Evolutionary conservation across 306 rosid genomes (phyloP).

Genomic region (Vicia villosa): DNA sequence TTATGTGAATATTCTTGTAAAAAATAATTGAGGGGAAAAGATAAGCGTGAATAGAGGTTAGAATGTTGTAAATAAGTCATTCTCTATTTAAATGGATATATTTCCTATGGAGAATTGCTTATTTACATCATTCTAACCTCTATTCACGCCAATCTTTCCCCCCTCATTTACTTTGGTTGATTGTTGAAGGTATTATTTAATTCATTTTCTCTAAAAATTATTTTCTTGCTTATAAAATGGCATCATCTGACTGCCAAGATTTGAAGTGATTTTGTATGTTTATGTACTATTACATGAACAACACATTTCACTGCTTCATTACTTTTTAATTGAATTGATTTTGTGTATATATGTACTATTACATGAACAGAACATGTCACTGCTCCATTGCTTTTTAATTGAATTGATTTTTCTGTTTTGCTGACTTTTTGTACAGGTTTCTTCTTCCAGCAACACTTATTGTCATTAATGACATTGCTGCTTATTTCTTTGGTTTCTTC

Average conservation of each 20-base stretch:
- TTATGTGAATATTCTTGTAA: not conserved
- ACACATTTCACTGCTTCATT: not conserved
- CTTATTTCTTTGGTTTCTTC: slow-evolving; percentile 90
- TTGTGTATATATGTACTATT: not conserved
- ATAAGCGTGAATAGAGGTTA: not conserved
- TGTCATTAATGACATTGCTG: slow-evolving; percentile 93
- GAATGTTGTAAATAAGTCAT: not conserved
- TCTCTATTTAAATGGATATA: not conserved
- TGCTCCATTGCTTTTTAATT: slow-evolving; percentile 22
- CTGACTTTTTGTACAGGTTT: slow-evolving; percentile 66
- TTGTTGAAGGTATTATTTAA: slow-evolving; percentile 20
- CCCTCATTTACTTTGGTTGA: slow-evolving; percentile 17
- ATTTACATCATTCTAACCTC: not conserved
- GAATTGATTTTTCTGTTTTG: slow-evolving; percentile 24
- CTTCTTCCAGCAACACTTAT: slow-evolving; percentile 98
- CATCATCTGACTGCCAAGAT: not conserved
- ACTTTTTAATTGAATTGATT: slow-evolving; percentile 30
- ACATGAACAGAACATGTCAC: not conserved
- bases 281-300: not conserved
- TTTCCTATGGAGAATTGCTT: too few relatives aligned
- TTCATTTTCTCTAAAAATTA: not conserved
- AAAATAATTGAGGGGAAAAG: slow-evolving; percentile 3
- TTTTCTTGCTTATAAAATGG: slow-evolving; percentile 10
- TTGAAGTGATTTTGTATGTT: slow-evolving; percentile 14
- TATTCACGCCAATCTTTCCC: not conserved